Conservation (phyloP, 768 basidiomycete species). For the Tylopilus balloui region DNA sequence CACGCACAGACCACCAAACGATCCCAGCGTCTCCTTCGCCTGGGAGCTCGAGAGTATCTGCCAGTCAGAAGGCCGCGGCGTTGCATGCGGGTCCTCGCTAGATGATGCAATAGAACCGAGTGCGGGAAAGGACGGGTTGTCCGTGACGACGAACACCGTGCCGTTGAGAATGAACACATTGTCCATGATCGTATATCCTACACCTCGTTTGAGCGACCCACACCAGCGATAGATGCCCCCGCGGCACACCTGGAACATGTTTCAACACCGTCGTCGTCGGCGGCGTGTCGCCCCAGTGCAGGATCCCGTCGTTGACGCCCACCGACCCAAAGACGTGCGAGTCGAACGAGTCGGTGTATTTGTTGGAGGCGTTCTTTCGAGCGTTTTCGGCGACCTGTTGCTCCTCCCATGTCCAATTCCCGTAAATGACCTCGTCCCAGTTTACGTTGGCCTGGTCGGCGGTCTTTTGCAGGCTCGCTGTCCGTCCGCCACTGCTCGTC, state of each 20-base stretch:
- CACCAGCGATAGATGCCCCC: background rate
- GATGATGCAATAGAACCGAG: constrained; percentile 47
- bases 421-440: constrained; percentile 61
- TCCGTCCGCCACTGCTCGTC: constrained; percentile 39
- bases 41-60: constrained; percentile 48
- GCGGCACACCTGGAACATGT: constrained; percentile 58
- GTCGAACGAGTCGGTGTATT: constrained; percentile 13
- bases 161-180: constrained; percentile 73
- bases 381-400: constrained; percentile 56
- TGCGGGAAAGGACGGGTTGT: constrained; percentile 59
- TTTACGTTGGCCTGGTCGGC: constrained; percentile 24
- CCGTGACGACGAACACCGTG: constrained; percentile 70
- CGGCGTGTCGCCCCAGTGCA: constrained; percentile 51
- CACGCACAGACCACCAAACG: constrained; percentile 49
- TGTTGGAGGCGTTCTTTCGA: constrained; percentile 40
- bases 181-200: constrained; percentile 83
- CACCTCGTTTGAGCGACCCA: constrained; percentile 1
- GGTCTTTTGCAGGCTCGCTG: constrained; percentile 20
- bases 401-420: constrained; percentile 65
- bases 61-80: constrained; percentile 54
- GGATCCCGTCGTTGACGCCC: constrained; percentile 48
- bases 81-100: constrained; percentile 29
- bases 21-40: constrained; percentile 46
- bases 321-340: constrained; percentile 23
- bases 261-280: constrained; percentile 54